A percentile compares a stretch with the other conserved stretches of the same genome.
Evolutionary conservation across 75 land plant species (phyloP).

Genomic region (Chamaecyparis obtusa): DNA sequence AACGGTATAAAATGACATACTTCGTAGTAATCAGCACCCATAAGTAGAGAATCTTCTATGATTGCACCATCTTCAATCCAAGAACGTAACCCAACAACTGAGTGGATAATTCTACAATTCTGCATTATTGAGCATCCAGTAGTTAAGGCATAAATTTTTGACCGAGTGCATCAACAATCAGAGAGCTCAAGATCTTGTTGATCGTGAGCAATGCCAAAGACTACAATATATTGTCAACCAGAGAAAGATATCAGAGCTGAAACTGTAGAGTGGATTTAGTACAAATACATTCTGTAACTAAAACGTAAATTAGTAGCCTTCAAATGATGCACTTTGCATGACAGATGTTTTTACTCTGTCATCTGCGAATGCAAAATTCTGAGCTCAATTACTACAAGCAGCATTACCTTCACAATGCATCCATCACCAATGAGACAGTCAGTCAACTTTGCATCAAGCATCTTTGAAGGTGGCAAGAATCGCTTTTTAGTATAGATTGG

Average conservation of each 20-base stretch:
- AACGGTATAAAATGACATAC: conserved; percentile 19
- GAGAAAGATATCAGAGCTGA: not conserved
- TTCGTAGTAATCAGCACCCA: conserved; percentile 62
- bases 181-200: not conserved
- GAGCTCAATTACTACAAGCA: not conserved
- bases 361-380: not conserved
- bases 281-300: not conserved
- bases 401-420: conserved; percentile 63
- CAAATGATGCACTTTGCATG: not conserved
- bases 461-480: conserved; percentile 72
- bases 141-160: not conserved
- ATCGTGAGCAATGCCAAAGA: not conserved
- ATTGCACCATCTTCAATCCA: conserved; percentile 53
- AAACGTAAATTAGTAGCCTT: not conserved
- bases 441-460: conserved; percentile 60
- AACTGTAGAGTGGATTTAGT: not conserved
- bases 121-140: conserved; percentile 19
- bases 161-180: not conserved
- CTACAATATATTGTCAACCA: not conserved
- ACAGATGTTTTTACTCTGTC: not conserved
- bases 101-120: conserved; percentile 64
- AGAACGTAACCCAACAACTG: conserved; percentile 68
- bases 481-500: conserved; percentile 82
- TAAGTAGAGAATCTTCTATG: conserved; percentile 58
- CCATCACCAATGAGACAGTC: conserved; percentile 92